Conservation (phyloP, 768 basidiomycete genomes). For the Lenzites betulinus region DNA sequence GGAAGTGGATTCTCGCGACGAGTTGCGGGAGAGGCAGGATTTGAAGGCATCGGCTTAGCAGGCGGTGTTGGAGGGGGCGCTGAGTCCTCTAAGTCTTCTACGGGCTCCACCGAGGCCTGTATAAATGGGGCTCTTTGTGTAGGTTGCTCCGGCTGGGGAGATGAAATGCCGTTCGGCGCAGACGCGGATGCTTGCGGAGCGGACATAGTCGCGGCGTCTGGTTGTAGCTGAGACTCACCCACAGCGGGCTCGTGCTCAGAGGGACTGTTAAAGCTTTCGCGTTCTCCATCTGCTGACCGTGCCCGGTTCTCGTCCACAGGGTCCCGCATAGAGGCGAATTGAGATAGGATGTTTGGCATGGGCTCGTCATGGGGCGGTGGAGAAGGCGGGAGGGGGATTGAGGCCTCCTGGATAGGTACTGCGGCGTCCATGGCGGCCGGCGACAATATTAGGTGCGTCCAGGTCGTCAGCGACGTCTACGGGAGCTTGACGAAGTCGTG, state of each 20-base stretch:
- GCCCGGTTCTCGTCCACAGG: slow-evolving; percentile 25
- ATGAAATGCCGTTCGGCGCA: neutral
- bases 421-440: slow-evolving; percentile 23
- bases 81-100: neutral
- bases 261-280: neutral
- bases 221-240: neutral
- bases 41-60: slow-evolving; percentile 22
- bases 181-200: slow-evolving; percentile 2
- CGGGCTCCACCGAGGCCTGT: neutral
- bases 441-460: slow-evolving; percentile 3
- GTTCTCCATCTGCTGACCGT: slow-evolving; percentile 12
- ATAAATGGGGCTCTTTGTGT: neutral
- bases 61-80: slow-evolving; percentile 28
- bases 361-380: slow-evolving; percentile 27
- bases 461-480: slow-evolving; percentile 15
- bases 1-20: slow-evolving; percentile 28
- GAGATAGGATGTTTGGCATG: slow-evolving; percentile 17
- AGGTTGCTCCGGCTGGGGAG: slow-evolving; percentile 5
- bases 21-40: slow-evolving; percentile 20
- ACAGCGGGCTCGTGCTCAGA: neutral
- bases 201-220: neutral
- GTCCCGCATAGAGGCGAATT: slow-evolving; percentile 11
- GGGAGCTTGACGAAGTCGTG: slow-evolving; percentile 1
- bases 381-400: slow-evolving; percentile 30
- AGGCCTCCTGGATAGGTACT: slow-evolving; percentile 23